Evolutionary conservation across 345 rosid genomes (phyloP).

Genomic region (Eucalyptus pauciflora): DNA sequence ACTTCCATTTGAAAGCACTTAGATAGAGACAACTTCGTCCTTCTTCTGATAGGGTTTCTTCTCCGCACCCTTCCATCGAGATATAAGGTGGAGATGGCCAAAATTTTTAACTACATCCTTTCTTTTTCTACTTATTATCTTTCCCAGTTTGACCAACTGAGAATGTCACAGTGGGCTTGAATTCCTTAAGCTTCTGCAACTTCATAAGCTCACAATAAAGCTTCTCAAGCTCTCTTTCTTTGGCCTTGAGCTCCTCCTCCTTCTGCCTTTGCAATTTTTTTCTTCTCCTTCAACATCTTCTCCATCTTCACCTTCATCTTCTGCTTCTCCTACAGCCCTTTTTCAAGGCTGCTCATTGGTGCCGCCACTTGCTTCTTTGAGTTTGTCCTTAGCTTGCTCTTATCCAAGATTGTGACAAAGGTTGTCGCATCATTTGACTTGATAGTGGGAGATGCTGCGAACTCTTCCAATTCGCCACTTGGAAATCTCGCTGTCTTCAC

Average conservation of each 20-base stretch:
- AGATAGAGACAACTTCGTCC: background rate
- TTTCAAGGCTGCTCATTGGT: slow-evolving; percentile 53
- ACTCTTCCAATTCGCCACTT: background rate
- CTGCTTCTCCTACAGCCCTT: slow-evolving; percentile 44
- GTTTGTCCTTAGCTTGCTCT: slow-evolving; percentile 6
- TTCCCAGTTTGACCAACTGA: slow-evolving; percentile 40
- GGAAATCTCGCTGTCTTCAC: background rate
- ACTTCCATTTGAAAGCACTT: background rate
- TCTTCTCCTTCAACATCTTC: slow-evolving; percentile 57
- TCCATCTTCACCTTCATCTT: slow-evolving; percentile 31
- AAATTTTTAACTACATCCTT: slow-evolving; percentile 38
- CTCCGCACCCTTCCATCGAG: slow-evolving; percentile 52
- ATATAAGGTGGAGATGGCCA: slow-evolving; percentile 69
- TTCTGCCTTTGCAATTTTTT: slow-evolving; percentile 54
- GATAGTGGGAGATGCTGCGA: background rate
- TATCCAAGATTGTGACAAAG: background rate
- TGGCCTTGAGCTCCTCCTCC: slow-evolving; percentile 48
- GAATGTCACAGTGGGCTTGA: slow-evolving; percentile 56
- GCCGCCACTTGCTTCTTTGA: slow-evolving; percentile 8
- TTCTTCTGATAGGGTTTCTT: background rate
- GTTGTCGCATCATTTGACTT: background rate
- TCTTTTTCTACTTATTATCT: slow-evolving; percentile 47
- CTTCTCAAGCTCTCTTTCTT: slow-evolving; percentile 56
- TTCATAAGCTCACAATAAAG: background rate
- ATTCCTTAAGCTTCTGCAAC: slow-evolving; percentile 65